Evolutionary conservation across 2,329 filamentous ascomycete species (phyloP), one percentile per base, ranked within the genome.

Genomic region (Pseudocercospora pini-densiflorae): DNA sequence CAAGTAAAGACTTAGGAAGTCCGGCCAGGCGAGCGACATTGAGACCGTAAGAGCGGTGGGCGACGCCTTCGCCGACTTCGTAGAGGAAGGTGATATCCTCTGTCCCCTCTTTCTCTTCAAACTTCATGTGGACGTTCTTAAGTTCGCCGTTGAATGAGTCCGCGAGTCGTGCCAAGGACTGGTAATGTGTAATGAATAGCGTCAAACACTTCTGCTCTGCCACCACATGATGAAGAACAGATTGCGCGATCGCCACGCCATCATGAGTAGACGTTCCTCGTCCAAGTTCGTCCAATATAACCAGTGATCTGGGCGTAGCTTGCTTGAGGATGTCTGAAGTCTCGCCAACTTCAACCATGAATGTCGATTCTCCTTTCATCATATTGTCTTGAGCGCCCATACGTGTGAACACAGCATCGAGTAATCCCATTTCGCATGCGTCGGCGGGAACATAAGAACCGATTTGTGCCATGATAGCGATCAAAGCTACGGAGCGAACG

Each of bases 311-410:
- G 0, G 92, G 89, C 0, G 93, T 95, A 0, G 94, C 95, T 74
- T 92, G 88, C 76, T 95, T 94, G 24, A 99, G 85, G 72, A 99
- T 97, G 67, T 93, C 89, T 1, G 91, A 89, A 1, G 95, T 98
- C 79, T 99, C 95, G 40, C 90, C 93, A 1, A 99, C 87, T 77
- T 99, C 95, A 62, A 99, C 94, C 93, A 98, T 97, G 81, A 99
- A 99, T 12, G 95, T 99, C 24, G 89, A 92, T 80, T 99, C 95
- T 73, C 93, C 93, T 4, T 92, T 91, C 77, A 98, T 91, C 82
- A 99, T 92, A 77, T 97, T 98, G 80, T 99, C 95, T 73, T 92
- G 92, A 2, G 95, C 95, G 61, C 95, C 95, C 88, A 97, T 97
- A 71, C 95, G 92, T 0, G 95, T 97, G 82, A 94, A 92, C 55